These are phyloP conservation scores for Tylopilus plumbeoviolaceoides DNA, from an alignment of 768 basidiomycete species.

Conservation along the genomic window DNA sequence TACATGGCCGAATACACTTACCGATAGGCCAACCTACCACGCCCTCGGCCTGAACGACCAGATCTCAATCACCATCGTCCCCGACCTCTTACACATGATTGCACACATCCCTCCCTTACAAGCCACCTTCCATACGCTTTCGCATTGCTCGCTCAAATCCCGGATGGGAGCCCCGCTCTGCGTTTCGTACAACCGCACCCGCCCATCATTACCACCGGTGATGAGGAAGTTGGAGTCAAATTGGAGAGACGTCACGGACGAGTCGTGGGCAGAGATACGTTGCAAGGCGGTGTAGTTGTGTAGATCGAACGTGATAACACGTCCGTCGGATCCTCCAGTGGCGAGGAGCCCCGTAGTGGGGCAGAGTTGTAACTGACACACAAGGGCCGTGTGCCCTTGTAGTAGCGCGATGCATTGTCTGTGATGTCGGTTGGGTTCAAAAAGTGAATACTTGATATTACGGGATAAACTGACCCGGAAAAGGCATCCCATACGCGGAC, in stretches of 20 bases:
- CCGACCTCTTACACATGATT: constrained; percentile 74
- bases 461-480: constrained; percentile 63
- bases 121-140: constrained; percentile 85
- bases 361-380: constrained; percentile 84
- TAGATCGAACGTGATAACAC: constrained; percentile 70
- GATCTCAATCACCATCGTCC: constrained; percentile 85
- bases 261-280: constrained; percentile 84
- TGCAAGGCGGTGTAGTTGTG: constrained; percentile 42
- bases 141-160: constrained; percentile 72
- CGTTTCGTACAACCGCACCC: constrained; percentile 70
- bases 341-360: constrained; percentile 53
- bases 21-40: background rate
- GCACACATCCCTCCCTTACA: constrained; percentile 71
- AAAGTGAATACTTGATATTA: background rate
- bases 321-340: constrained; percentile 87
- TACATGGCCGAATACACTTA: constrained; percentile 8
- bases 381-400: constrained; percentile 88
- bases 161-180: constrained; percentile 63
- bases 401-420: constrained; percentile 82
- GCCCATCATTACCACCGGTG: constrained; percentile 84
- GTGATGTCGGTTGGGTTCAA: background rate
- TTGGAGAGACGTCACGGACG: constrained; percentile 82
- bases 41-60: constrained; percentile 63
- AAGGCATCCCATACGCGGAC: constrained; percentile 87
- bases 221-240: constrained; percentile 81